A percentile compares a stretch with the other conserved stretches of the same genome.
Evolutionary conservation across 495 filamentous ascomycete species (phyloP).

Genomic region (Talaromyces nanjingensis): DNA sequence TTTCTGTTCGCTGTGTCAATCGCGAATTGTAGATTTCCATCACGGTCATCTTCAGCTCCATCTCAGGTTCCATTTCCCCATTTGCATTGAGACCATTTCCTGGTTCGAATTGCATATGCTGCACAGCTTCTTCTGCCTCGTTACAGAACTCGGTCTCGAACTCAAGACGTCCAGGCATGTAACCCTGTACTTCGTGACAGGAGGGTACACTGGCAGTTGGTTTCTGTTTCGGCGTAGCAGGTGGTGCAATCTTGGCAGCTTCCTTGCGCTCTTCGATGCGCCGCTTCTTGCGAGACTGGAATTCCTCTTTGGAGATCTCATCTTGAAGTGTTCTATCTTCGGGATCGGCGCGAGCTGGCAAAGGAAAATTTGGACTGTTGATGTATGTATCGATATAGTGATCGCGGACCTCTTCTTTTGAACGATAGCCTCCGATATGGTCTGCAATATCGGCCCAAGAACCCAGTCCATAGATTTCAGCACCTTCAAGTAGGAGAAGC

Average conservation of each 20-base stretch:
- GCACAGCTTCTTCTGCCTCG: constrained; percentile 95
- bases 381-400: constrained; percentile 90
- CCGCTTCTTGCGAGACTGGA: constrained; percentile 88
- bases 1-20: constrained; percentile 82
- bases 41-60: constrained; percentile 93
- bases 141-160: constrained; percentile 98
- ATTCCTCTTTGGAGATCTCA: constrained; percentile 79
- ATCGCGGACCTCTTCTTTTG: constrained; percentile 89
- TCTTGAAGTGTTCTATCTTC: constrained; percentile 69
- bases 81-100: constrained; percentile 88
- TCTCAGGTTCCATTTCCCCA: constrained; percentile 83
- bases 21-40: constrained; percentile 98
- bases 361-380: constrained; percentile 72
- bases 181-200: constrained; percentile 96
- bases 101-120: constrained; percentile 96
- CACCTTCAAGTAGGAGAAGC: constrained; percentile 82
- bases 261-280: constrained; percentile 91
- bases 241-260: constrained; percentile 72
- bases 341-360: constrained; percentile 77
- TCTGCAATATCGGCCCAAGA: constrained; percentile 98
- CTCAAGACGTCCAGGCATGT: constrained; percentile 96
- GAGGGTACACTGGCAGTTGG: constrained; percentile 88
- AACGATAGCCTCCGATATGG: constrained; percentile 90
- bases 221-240: constrained; percentile 86
- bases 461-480: constrained; percentile 94